Percentiles rank a stretch among this genome's conserved stretches.
Conservation (phyloP, 371 early-diverging fungal genomes). For the Apophysomyces elegans region DNA sequence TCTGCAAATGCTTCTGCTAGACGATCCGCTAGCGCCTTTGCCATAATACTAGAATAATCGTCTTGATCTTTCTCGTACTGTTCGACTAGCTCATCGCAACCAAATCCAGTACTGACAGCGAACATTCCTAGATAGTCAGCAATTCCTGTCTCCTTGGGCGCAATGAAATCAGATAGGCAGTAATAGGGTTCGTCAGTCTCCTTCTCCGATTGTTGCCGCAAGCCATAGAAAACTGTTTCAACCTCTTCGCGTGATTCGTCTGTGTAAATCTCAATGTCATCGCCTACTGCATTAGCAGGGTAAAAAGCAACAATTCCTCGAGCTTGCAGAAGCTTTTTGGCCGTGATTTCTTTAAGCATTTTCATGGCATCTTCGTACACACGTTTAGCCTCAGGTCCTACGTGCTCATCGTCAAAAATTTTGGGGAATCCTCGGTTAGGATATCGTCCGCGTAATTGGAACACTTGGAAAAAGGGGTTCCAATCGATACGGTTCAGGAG, state of each 20-base stretch:
- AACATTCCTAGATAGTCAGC: slow-evolving; percentile 89
- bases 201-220: slow-evolving; percentile 75
- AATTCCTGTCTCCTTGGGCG: slow-evolving; percentile 75
- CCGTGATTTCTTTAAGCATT: slow-evolving; percentile 80
- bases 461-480: slow-evolving; percentile 97
- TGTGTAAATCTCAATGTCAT: slow-evolving; percentile 83
- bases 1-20: slow-evolving; percentile 93
- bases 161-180: slow-evolving; percentile 89
- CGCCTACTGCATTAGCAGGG: slow-evolving; percentile 87
- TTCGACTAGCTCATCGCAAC: slow-evolving; percentile 79
- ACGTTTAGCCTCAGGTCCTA: slow-evolving; percentile 90
- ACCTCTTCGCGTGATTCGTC: slow-evolving; percentile 71
- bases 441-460: slow-evolving; percentile 93
- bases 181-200: slow-evolving; percentile 81
- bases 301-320: slow-evolving; percentile 85
- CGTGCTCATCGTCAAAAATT: slow-evolving; percentile 90
- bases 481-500: slow-evolving; percentile 87
- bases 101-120: slow-evolving; percentile 90
- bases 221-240: slow-evolving; percentile 76
- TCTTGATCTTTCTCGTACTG: slow-evolving; percentile 79
- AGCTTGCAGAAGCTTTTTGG: slow-evolving; percentile 69
- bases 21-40: slow-evolving; percentile 92
- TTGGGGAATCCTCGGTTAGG: slow-evolving; percentile 96
- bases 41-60: slow-evolving; percentile 90
- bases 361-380: slow-evolving; percentile 83